Evolutionary conservation across 2,329 filamentous ascomycete species (phyloP), one percentile per base, ranked within the genome.

Genomic region (Paramyrothecium sp.): DNA sequence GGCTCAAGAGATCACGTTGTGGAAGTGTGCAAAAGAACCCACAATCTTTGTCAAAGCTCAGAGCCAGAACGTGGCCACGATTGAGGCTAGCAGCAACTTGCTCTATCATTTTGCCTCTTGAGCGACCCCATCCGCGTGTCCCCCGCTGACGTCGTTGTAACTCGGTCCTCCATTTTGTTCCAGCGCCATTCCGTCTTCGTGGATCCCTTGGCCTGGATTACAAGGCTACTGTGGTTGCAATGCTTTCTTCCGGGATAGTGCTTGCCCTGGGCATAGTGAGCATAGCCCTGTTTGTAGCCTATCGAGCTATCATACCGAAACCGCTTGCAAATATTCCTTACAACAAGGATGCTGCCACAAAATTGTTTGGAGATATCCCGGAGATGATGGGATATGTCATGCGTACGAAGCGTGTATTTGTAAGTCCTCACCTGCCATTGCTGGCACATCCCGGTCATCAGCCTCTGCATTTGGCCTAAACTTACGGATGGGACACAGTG

Each of bases 321-420:
- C 78, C 78, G 2, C 68, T 81, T 7, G 64, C 74, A 5, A 72
- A 71, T 7, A 80, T 81, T 50, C 77, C 79, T 3, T 77, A 78
- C 68, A 75, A 78, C 60, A 63, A 61, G 22, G 61, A 68, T 34
- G 70, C 76, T 0, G 67, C 71, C 1, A 60, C 58, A 1, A 69
- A 65, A 41, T 26, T 79, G 0, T 63, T 79, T 19, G 78, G 78
- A 3, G 77, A 81, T 56, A 60, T 75, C 3, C 74, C 74, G 1
- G 74, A 73, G 49, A 70, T 77, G 60, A 63, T 78, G 54, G 62
- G 63, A 11, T 71, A 73, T 58, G 66, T 73, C 13, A 66, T 64
- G 34, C 63, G 68, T 8, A 61, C 61, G 10, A 69, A 70, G 49
- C 63, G 64, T 2, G 64, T 71, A 2, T 71, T 71, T 54, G 68